These are phyloP conservation scores for Fusarium heterosporum DNA, from an alignment of 2,329 filamentous ascomycete genomes.

Conservation along the genomic window DNA sequence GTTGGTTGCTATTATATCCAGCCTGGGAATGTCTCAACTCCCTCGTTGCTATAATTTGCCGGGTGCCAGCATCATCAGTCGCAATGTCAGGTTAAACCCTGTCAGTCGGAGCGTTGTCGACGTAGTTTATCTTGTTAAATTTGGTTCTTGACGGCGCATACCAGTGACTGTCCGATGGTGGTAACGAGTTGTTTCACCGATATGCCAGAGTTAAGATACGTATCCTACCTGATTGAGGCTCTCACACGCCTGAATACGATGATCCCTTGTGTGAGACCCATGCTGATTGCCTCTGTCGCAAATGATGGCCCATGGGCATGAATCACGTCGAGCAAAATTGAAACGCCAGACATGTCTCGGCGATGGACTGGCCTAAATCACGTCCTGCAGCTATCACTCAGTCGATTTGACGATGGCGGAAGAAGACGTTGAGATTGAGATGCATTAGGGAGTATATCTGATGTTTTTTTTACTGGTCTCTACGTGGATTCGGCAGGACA, in stretches of 20 bases:
- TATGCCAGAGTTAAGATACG: slow-evolving; percentile 9
- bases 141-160: slow-evolving; percentile 19
- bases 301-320: slow-evolving; percentile 6
- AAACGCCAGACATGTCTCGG: slow-evolving; percentile 39
- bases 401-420: slow-evolving; percentile 27
- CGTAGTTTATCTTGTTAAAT: slow-evolving; percentile 13
- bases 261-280: background rate
- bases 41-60: slow-evolving; percentile 43
- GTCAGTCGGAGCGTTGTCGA: slow-evolving; percentile 1
- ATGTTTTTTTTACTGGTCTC: background rate
- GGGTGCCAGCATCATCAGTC: slow-evolving; percentile 16
- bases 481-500: slow-evolving; percentile 12
- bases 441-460: background rate
- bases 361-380: slow-evolving; percentile 28
- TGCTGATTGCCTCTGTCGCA: slow-evolving; percentile 3
- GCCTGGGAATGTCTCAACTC: slow-evolving; percentile 44
- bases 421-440: slow-evolving; percentile 19
- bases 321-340: slow-evolving; percentile 28
- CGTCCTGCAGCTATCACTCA: slow-evolving; percentile 26
- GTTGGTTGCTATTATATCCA: slow-evolving; percentile 19
- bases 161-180: slow-evolving; percentile 20
- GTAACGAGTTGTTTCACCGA: slow-evolving; percentile 13
- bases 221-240: slow-evolving; percentile 29
- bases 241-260: slow-evolving; percentile 1
- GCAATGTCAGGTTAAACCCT: slow-evolving; percentile 13